Evolutionary conservation across 1,284 basidiomycete genomes (phyloP), one percentile per base, ranked within the genome.

Genomic region (Schizophyllum amplum): DNA sequence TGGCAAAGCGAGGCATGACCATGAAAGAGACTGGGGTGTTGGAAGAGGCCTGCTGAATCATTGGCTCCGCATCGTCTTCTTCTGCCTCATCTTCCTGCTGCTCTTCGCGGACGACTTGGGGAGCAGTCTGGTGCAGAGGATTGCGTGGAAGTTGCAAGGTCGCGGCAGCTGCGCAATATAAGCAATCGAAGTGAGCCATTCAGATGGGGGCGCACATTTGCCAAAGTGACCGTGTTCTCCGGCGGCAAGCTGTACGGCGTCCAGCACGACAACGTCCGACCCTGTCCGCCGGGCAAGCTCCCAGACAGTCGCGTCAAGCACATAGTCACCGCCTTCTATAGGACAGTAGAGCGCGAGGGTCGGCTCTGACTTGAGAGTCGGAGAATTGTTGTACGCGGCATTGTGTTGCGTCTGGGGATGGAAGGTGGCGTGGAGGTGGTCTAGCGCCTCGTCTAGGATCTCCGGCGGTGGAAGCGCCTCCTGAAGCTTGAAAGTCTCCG

Each of bases 301-400:
- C 51, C 79, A 75, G 17, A 94, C 84, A 1, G 90, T 90, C 27
- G 83, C 81, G 64, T 90, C 84, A 25, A 94, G 77, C 47, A 94
- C 78, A 67, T 87, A 80, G 59, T 86, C 82, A 1, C 84, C 86
- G n/a, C 86, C 60, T 52, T 61, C 60, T 57, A 94, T 87, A 2
- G 92, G 92, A 62, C 87, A 91, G 65, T 90, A 92, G 4, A 94
- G 71, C 0, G 84, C 88, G 26, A 94, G 71, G 0, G 87, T 90
- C 1, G 90, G 88, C 66, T 93, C 90, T 26, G 80, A 72, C 15
- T 79, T 79, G 5, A 76, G 66, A 5, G 74, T 67, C 5, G 81
- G 71, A 21, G 79, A 61, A 47, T 17, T 17, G 5, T 25, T 21
- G 22, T 4, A 46, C 24, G 20, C 51, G 2, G 51, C 20, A 9